These are phyloP conservation scores for Nicotiana benthamiana DNA, from an alignment of 257 asterid genomes.

Conservation along the genomic window DNA sequence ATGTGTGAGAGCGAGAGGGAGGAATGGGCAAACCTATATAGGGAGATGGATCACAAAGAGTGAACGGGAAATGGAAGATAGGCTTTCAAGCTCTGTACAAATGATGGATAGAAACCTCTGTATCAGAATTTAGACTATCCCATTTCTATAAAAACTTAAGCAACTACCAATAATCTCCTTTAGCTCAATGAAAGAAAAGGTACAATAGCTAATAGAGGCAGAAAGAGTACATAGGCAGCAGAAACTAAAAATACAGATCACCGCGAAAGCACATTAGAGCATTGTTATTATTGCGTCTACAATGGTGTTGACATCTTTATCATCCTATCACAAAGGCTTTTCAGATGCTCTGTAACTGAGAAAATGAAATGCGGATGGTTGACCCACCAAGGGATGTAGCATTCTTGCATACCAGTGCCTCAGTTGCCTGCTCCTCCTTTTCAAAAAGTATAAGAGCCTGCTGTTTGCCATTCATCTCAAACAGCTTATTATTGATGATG, in stretches of 20 bases:
- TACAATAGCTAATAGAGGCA: neutral
- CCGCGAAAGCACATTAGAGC: neutral
- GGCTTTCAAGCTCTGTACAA: neutral
- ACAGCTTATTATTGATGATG: constrained; percentile 56
- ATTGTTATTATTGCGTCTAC: neutral
- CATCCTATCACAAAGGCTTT: neutral
- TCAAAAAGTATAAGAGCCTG: constrained; percentile 90
- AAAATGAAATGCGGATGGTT: constrained; percentile 80
- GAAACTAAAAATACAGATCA: neutral
- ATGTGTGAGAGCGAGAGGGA: neutral
- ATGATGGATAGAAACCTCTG: neutral
- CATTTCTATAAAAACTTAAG: neutral
- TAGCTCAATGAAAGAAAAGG: neutral
- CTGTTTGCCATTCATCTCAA: constrained; percentile 94
- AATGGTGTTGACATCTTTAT: neutral
- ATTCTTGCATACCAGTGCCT: constrained; percentile 96
- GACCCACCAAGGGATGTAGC: constrained; percentile 86
- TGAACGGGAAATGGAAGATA: neutral
- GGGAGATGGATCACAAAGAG: neutral
- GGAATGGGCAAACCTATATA: neutral
- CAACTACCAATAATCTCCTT: neutral
- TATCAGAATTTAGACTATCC: neutral
- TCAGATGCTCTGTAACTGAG: constrained; percentile 91
- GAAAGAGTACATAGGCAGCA: neutral
- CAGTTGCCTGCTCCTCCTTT: constrained; percentile 92